phyloP scores from a whole-genome alignment of 2,329 filamentous ascomycete species.

The Fusarium sp. region DNA sequence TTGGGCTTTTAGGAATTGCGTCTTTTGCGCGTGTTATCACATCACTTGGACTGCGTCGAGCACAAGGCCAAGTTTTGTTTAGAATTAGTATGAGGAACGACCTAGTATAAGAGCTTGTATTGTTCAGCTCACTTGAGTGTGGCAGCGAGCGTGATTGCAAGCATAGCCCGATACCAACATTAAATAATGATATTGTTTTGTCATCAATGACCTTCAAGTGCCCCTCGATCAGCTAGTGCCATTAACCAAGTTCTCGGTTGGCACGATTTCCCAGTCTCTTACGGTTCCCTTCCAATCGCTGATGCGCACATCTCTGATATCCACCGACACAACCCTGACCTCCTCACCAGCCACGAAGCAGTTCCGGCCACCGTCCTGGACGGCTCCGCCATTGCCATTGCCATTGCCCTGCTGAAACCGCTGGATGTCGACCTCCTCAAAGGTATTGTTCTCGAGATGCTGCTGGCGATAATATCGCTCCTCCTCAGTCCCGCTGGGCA shows the following conservation, averaged over 20 bases:
- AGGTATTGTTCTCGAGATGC: slow-evolving; percentile 94
- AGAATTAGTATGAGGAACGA: background rate
- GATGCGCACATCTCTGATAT: slow-evolving; percentile 85
- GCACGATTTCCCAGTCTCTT: slow-evolving; percentile 75
- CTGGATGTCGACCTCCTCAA: slow-evolving; percentile 66
- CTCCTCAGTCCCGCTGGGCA: slow-evolving; percentile 80
- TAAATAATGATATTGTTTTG: slow-evolving; percentile 11
- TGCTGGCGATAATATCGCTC: slow-evolving; percentile 85
- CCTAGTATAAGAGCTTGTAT: background rate
- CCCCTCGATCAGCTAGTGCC: slow-evolving; percentile 49
- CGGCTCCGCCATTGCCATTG: slow-evolving; percentile 51
- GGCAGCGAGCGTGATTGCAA: background rate
- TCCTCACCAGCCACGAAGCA: slow-evolving; percentile 85
- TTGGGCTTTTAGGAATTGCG: background rate
- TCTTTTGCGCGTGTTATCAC: background rate
- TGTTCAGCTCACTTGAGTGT: background rate
- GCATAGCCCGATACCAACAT: background rate
- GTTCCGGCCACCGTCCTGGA: slow-evolving; percentile 66
- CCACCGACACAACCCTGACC: slow-evolving; percentile 88
- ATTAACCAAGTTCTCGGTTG: slow-evolving; percentile 54
- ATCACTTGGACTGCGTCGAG: background rate
- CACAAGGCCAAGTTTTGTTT: background rate
- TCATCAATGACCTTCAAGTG: background rate
- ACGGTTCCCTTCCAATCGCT: slow-evolving; percentile 97
- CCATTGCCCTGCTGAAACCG: slow-evolving; percentile 47